Evolutionary conservation across 306 rosid genomes (phyloP).

Genomic region (Pachyrhizus erosus): DNA sequence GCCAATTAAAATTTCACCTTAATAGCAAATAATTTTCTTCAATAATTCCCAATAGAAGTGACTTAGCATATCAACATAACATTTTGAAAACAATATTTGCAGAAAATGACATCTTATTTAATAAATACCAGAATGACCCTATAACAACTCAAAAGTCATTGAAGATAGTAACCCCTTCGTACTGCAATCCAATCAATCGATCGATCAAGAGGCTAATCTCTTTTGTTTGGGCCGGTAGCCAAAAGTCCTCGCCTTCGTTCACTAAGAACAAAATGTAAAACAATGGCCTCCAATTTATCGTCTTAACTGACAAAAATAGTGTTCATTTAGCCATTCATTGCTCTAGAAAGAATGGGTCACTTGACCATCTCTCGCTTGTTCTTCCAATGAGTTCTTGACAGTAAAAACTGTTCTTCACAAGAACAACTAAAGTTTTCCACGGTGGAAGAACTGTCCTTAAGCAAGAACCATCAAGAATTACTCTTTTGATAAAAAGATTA

Average conservation of each 20-base stretch:
- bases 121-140: slow-evolving; percentile 28
- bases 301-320: background rate
- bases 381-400: no score
- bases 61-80: background rate
- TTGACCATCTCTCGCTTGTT: no score
- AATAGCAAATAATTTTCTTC: slow-evolving; percentile 13
- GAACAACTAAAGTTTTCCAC: no score
- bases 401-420: no score
- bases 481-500: no score
- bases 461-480: no score
- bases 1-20: background rate
- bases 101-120: slow-evolving; percentile 2
- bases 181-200: no score
- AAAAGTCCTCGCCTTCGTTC: background rate
- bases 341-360: background rate
- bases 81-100: background rate
- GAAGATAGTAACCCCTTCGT: background rate
- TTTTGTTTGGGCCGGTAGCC: no score
- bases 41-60: slow-evolving; percentile 13
- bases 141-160: slow-evolving; percentile 24
- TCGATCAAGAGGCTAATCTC: no score
- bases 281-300: slow-evolving; percentile 33
- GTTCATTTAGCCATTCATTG: background rate
- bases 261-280: background rate
- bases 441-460: no score